These are phyloP conservation scores for Cynanchum wilfordii DNA, from an alignment of 257 asterid genomes.

Conservation along the genomic window DNA sequence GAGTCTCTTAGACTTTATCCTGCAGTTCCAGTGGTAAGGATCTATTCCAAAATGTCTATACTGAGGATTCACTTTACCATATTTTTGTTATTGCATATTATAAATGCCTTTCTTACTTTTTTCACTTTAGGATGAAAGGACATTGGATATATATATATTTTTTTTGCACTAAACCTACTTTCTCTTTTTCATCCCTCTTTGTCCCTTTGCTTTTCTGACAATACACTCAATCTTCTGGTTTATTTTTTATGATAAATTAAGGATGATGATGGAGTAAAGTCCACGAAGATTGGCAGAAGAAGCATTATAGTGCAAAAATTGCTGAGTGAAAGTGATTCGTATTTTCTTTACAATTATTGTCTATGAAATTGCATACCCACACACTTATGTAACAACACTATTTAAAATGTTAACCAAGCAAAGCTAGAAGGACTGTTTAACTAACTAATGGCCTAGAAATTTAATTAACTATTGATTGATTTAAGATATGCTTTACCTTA, in stretches of 20 bases:
- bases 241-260: too few species aligned
- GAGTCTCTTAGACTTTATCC: conserved; percentile 60
- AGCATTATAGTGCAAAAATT: neutral
- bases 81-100: neutral
- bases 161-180: neutral
- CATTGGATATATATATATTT: neutral
- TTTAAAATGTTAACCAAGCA: neutral
- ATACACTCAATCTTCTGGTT: neutral
- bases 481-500: neutral
- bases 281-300: neutral
- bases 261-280: neutral
- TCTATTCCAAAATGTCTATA: neutral
- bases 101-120: neutral
- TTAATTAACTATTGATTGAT: neutral
- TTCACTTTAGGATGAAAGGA: neutral
- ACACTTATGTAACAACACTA: neutral
- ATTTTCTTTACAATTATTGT: neutral
- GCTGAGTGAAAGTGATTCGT: neutral
- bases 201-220: neutral
- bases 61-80: neutral
- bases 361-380: neutral
- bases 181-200: neutral
- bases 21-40: conserved; percentile 45
- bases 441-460: neutral
- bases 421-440: too few species aligned